Base-by-base conservation (phyloP, 1,284 basidiomycete genomes). In the Sanguinoderma infundibulare region DNA sequence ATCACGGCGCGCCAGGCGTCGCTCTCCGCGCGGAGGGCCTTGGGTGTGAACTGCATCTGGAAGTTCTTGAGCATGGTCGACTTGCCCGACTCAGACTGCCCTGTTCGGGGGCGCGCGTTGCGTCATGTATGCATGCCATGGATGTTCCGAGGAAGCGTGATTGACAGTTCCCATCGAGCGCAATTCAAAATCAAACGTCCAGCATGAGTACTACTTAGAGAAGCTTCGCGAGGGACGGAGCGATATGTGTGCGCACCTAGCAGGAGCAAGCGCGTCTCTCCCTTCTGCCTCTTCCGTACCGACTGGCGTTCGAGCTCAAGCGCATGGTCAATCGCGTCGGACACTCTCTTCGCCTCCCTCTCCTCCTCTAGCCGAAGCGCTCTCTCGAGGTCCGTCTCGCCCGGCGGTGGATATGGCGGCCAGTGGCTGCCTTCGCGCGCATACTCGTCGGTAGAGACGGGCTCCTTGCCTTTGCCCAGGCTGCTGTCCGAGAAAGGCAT, bases 1-100 rank as follows among this genome's bases (percentile, higher is more conserved):
- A 87, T 84, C 60, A 87, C 80, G 2, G 84, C 81, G 35, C 83
- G 79, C 85, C 86, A 88, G 50, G 81, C 75, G 55, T 79, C 80
- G 35, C 80, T 79, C 73, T 87, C 84, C 3, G 79, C 78, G 56
- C 79, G 75, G 63, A 89, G 85, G 2, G 85, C 79, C 59, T 80
- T 80, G 0, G 86, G 86, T 5, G 84, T 79, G 64, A 86, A 86
- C 60, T 81, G 77, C 26, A 87, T 74, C 67, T 87, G 84, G 65
- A 87, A 84, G 69, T 87, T 86, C 73, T 87, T 87, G 39, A 89
- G 74, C 49, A 87, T 78, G 0, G 86, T 87, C 0, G 85, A 87
- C 69, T 88, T 87, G 32, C 86, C 86, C 3, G 84, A 85, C 72
- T 87, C 86, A 34, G 86, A 83, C 72, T 87, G 86, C 57, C 86